Evolutionary conservation across 345 rosid genomes (phyloP).

Genomic region (Populus pruinosa): DNA sequence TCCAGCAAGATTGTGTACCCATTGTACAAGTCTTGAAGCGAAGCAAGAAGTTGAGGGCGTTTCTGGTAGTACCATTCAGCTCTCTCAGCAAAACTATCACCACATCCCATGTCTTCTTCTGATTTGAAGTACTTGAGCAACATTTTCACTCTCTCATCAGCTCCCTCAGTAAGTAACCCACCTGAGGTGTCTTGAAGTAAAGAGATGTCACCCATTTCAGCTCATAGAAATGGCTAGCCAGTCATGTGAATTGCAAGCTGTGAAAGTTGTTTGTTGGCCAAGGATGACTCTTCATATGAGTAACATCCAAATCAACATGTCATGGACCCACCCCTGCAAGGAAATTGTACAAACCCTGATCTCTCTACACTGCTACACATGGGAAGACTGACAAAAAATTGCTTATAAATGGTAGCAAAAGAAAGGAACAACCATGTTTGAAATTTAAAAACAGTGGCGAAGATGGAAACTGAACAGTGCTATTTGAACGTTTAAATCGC

Average conservation of each 20-base stretch:
- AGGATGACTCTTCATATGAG: neutral
- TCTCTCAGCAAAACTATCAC: conserved; percentile 59
- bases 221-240: neutral
- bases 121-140: conserved; percentile 18
- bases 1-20: conserved; percentile 46
- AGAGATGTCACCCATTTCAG: neutral
- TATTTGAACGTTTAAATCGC: neutral
- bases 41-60: conserved; percentile 57
- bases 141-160: conserved; percentile 49
- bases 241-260: neutral
- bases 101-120: conserved; percentile 30
- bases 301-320: neutral
- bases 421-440: neutral
- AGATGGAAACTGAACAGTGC: neutral
- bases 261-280: neutral
- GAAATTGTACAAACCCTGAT: neutral
- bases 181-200: neutral
- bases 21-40: conserved; percentile 62
- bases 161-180: conserved; percentile 12
- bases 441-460: neutral
- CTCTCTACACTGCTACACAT: neutral
- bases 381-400: neutral
- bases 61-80: conserved; percentile 69
- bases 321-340: neutral
- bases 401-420: neutral